Percentiles rank a stretch among this genome's conserved stretches.
These are phyloP conservation scores for Solanum virginianum DNA, from an alignment of 257 asterid species.

Conservation along the genomic window DNA sequence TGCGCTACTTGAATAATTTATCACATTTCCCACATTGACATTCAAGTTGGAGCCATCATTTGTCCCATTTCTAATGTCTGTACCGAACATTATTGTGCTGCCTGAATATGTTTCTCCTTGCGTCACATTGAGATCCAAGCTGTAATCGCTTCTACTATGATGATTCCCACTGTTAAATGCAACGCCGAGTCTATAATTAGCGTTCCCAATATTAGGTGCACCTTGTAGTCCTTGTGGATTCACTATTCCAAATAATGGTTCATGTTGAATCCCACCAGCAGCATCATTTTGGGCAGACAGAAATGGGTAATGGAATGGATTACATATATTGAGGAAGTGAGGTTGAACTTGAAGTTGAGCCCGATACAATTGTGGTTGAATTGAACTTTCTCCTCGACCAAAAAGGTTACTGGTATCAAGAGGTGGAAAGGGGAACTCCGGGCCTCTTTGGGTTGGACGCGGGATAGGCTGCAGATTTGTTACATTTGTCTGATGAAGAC, in stretches of 20 bases:
- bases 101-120: not conserved
- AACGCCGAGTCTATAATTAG: not conserved
- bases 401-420: not conserved
- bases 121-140: not conserved
- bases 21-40: too few species aligned
- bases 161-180: not conserved
- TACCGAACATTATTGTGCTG: not conserved
- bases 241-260: not conserved
- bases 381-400: not conserved
- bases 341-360: not conserved
- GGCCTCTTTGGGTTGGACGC: too few species aligned
- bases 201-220: not conserved
- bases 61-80: too few species aligned
- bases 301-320: not conserved
- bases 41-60: too few species aligned
- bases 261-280: not conserved
- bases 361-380: not conserved
- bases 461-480: too few species aligned
- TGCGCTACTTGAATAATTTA: not conserved
- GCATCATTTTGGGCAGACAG: not conserved
- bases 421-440: not conserved
- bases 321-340: not conserved
- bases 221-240: not conserved
- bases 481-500: too few species aligned
- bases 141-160: not conserved